A percentile compares a stretch with the other conserved stretches of the same genome.
These are phyloP conservation scores for Metarhizium sp. DNA, from an alignment of 2,329 filamentous ascomycete genomes.

Conservation along the genomic window DNA sequence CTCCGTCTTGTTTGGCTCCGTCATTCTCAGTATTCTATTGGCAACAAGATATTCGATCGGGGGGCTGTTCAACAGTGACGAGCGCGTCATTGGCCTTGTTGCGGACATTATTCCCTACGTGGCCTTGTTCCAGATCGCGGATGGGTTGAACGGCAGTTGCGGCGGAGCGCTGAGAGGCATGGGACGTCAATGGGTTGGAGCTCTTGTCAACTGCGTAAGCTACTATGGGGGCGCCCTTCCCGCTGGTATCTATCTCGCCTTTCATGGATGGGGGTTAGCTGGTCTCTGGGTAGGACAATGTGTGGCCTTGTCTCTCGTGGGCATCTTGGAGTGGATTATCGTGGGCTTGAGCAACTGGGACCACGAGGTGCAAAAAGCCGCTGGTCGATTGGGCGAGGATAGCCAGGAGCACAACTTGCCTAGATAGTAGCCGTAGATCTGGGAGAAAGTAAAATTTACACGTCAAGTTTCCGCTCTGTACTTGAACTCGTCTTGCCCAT, in stretches of 20 bases:
- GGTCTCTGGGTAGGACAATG: slow-evolving; percentile 82
- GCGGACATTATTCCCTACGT: slow-evolving; percentile 76
- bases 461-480: not conserved
- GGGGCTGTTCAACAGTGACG: slow-evolving; percentile 72
- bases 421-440: not conserved
- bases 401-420: not conserved
- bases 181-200: slow-evolving; percentile 80
- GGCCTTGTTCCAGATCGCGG: slow-evolving; percentile 82
- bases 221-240: slow-evolving; percentile 80
- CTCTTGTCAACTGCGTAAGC: slow-evolving; percentile 69
- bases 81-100: slow-evolving; percentile 61
- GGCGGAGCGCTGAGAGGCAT: slow-evolving; percentile 74
- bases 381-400: slow-evolving; percentile 13
- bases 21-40: slow-evolving; percentile 63
- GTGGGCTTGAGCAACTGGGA: slow-evolving; percentile 57
- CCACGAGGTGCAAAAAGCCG: slow-evolving; percentile 15
- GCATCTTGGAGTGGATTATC: slow-evolving; percentile 59
- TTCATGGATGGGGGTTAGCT: slow-evolving; percentile 72
- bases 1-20: slow-evolving; percentile 56
- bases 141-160: slow-evolving; percentile 77
- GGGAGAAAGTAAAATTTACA: not conserved
- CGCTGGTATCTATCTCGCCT: slow-evolving; percentile 74
- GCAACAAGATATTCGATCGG: slow-evolving; percentile 64
- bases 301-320: slow-evolving; percentile 72
- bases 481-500: not conserved